Conservation (phyloP, 176 grass and related monocot genomes). For the Rhynchospora breviuscula region DNA sequence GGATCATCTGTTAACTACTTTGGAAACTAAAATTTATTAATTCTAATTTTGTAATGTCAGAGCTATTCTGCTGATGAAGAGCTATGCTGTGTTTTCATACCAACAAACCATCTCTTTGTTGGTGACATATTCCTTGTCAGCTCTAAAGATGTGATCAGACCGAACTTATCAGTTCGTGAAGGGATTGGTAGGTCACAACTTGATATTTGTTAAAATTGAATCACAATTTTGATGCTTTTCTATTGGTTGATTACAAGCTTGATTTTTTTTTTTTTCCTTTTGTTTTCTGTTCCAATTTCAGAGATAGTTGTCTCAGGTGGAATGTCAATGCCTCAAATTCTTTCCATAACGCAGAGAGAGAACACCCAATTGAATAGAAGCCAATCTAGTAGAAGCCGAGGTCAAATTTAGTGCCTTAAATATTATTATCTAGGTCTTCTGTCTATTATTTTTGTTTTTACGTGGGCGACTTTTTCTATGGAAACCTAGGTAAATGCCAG, state of each 20-base stretch:
- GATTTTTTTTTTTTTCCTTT: neutral
- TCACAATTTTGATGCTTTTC: neutral
- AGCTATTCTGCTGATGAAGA: constrained; percentile 61
- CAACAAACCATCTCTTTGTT: constrained; percentile 74
- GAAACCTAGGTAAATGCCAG: neutral
- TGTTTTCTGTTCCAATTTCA: constrained; percentile 46
- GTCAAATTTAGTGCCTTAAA: neutral
- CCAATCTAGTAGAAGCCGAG: constrained; percentile 44
- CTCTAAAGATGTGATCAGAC: constrained; percentile 49
- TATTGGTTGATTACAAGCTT: neutral
- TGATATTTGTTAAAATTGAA: neutral
- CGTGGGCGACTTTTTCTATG: neutral
- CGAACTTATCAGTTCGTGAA: constrained; percentile 58
- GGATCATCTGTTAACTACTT: neutral
- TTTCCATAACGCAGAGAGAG: constrained; percentile 33
- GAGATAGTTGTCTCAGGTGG: constrained; percentile 78
- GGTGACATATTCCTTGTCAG: constrained; percentile 68
- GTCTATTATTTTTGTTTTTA: neutral
- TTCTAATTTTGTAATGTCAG: constrained; percentile 18
- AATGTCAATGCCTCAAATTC: constrained; percentile 52
- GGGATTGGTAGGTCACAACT: constrained; percentile 55
- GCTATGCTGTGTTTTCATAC: constrained; percentile 70
- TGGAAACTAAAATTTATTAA: neutral
- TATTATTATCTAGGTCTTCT: neutral
- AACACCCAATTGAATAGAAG: constrained; percentile 32